Conservation (phyloP, 2,329 filamentous ascomycete species). For the Alternaria hordeiaustralica region DNA sequence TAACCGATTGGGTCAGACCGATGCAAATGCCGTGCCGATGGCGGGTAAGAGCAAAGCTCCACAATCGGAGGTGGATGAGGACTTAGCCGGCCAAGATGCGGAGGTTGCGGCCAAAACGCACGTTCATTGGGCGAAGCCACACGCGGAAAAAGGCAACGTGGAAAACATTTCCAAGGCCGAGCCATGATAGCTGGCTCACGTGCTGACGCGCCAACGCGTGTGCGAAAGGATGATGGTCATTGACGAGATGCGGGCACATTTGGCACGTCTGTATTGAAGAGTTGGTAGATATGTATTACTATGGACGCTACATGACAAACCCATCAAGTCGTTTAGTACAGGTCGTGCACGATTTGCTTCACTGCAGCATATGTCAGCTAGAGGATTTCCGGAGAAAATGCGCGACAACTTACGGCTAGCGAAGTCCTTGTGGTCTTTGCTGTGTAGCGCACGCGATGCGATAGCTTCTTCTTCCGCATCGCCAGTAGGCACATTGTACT, state of each 20-base stretch:
- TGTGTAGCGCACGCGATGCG: conserved; percentile 42
- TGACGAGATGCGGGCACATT: neutral
- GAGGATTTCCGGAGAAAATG: too few species aligned
- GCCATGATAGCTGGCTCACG: neutral
- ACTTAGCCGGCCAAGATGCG: conserved; percentile 30
- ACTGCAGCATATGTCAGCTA: conserved; percentile 27
- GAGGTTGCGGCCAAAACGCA: conserved; percentile 20
- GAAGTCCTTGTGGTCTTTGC: conserved; percentile 48
- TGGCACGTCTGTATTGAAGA: neutral
- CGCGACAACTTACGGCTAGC: conserved; percentile 34
- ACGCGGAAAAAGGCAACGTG: conserved; percentile 20
- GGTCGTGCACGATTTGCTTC: conserved; percentile 40
- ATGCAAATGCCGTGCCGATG: conserved; percentile 42
- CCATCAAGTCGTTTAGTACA: conserved; percentile 28
- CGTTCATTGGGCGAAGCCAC: conserved; percentile 15
- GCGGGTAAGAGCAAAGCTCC: conserved; percentile 38
- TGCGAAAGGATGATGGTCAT: neutral
- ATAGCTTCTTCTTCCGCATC: conserved; percentile 47
- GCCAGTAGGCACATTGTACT: conserved; percentile 47
- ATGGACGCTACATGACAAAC: neutral
- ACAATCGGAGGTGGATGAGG: conserved; percentile 31
- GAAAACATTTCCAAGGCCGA: conserved; percentile 27
- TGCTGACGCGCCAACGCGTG: conserved; percentile 3
- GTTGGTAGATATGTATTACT: neutral
- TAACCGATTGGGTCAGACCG: conserved; percentile 35